Base-by-base conservation (phyloP, 495 filamentous ascomycete species). In the Lineolata rhizophorae region DNA sequence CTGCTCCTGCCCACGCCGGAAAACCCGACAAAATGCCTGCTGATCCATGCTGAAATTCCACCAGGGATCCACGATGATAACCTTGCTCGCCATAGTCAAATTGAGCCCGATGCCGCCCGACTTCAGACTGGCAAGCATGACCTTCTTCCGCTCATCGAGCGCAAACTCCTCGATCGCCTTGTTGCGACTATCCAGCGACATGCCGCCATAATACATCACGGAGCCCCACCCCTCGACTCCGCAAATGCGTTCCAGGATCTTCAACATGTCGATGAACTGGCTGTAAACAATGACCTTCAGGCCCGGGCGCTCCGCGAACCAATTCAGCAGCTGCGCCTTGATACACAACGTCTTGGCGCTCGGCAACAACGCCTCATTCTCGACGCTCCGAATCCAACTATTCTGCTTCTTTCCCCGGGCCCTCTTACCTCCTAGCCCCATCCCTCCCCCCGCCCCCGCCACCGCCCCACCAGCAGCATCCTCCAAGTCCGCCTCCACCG, bases 21-120 rank as follows among this genome's bases (percentile, higher is more conserved):
- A 64, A 4, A 76, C 53, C 0, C 72, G 63, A 19, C 60, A 67
- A 40, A 73, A 73, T 0, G 73, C 73, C 50, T 70, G 57, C 27
- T 52, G 42, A 24, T 49, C 46, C 4, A 45, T 22, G 5, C 38
- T 35, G 8, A 10, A 20, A 30, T 61, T 52, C 57, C 55, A 61
- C 57, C 53, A 60, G 4, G 42, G 46, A 28, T 62, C 59, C 1
- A 52, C 37, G 11, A 55, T 33, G 27, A 66, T 60, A 4, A 60
- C 57, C 0, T 55, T 39, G 10, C 36, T 43, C 5, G 54, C 55
- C 42, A 51, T 51, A 1, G 51, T 55, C 11, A 57, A 35, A 35
- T 59, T 59, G 11, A 54, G 40, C 4, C 53, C 50, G 10, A 41
- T 34, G 40, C 16, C 25, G 6, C 25, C 26, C 26, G 12, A n/a